Evolutionary conservation across 225 moss, liverwort and hornwort species (phyloP).

Genomic region (Polytrichum commune): DNA sequence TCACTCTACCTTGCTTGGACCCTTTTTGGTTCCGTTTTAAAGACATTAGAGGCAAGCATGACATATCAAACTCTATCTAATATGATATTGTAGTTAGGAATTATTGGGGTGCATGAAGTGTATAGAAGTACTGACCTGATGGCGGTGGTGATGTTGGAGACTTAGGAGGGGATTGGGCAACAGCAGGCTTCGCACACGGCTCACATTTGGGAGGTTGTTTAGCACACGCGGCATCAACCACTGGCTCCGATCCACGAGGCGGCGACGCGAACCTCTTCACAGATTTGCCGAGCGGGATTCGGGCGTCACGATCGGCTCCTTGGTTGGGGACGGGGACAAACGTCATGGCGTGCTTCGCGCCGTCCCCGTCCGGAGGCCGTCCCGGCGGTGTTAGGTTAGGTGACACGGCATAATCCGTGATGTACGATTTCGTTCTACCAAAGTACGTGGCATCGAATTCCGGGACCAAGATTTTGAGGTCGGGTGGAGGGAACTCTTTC

Average conservation of each 20-base stretch:
- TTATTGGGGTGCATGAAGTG: background rate
- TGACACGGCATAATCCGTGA: slow-evolving; percentile 49
- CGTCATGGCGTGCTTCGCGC: slow-evolving; percentile 44
- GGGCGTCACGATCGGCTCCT: slow-evolving; percentile 17
- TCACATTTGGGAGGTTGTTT: no score
- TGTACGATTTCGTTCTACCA: slow-evolving; percentile 60
- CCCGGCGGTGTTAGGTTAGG: slow-evolving; percentile 54
- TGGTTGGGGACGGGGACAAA: slow-evolving; percentile 23
- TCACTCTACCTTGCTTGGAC: no score
- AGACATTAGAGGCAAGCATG: background rate
- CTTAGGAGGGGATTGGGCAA: slow-evolving; percentile 16
- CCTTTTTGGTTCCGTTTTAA: no score
- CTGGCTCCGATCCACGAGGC: background rate
- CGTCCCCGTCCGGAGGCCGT: slow-evolving; percentile 42
- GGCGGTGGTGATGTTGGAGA: slow-evolving; percentile 17
- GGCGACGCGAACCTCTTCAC: slow-evolving; percentile 44
- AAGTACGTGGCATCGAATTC: slow-evolving; percentile 44
- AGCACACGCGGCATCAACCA: no score
- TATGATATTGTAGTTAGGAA: no score
- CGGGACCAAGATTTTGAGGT: slow-evolving; percentile 22
- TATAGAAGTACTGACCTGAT: slow-evolving; percentile 3
- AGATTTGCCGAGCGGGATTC: slow-evolving; percentile 41
- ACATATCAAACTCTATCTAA: background rate
- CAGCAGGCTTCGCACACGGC: slow-evolving; percentile 11
- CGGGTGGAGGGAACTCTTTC: slow-evolving; percentile 46